These are phyloP conservation scores for Penicillium fimorum DNA, from an alignment of 495 filamentous ascomycete genomes.

Conservation along the genomic window DNA sequence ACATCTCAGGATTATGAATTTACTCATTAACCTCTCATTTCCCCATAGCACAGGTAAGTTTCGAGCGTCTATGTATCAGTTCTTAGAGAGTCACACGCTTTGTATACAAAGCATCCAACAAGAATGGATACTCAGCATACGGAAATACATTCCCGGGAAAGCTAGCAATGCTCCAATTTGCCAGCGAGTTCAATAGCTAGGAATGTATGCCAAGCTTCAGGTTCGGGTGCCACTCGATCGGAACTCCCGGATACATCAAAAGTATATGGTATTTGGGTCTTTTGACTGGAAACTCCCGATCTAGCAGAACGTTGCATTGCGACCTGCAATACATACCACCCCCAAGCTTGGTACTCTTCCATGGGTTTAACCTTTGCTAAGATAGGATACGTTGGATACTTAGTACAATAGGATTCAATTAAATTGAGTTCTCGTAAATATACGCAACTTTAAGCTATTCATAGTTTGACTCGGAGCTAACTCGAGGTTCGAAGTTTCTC, in stretches of 20 bases:
- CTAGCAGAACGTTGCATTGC: constrained; percentile 16
- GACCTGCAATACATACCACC: constrained; percentile 14
- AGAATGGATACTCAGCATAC: not conserved
- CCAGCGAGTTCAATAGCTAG: constrained; percentile 1
- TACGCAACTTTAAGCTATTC: not conserved
- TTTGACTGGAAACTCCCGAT: constrained; percentile 4
- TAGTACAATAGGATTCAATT: not conserved
- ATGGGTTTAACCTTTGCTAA: not conserved
- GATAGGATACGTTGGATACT: not conserved
- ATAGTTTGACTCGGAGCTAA: not conserved
- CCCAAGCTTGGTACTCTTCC: not conserved
- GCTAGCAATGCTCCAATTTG: not conserved
- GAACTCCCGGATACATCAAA: not conserved
- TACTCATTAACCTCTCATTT: not conserved
- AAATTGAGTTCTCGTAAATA: not conserved
- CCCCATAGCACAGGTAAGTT: not conserved
- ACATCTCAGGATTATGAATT: not conserved
- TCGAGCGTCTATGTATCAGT: not conserved
- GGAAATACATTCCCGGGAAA: not conserved
- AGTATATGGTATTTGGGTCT: not conserved
- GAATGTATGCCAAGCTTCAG: constrained; percentile 21
- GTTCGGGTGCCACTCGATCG: not conserved
- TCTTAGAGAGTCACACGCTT: not conserved
- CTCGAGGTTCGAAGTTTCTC: not conserved
- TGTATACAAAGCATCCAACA: not conserved